Base-by-base conservation (phyloP, 2,329 filamentous ascomycete genomes). In the Ophiocordyceps robertsii region DNA sequence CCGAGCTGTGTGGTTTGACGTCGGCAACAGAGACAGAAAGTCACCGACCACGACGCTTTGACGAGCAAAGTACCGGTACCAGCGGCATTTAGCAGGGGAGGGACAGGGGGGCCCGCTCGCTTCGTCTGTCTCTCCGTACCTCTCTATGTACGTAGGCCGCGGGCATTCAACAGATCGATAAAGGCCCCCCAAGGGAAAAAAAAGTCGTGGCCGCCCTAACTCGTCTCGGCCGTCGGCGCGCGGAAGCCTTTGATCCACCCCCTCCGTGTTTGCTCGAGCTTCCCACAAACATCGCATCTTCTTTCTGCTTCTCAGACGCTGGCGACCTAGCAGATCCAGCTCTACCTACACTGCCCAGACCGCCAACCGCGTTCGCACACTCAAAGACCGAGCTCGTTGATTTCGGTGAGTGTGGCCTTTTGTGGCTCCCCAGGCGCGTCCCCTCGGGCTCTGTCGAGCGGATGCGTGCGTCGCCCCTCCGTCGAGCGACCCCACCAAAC, bases 81-180 rank as follows among this genome's bases (percentile, higher is more conserved):
- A 32, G 37, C 43, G 44, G 43, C 44, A 41, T 21, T 41, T 39
- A 30, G 32, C 29, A 40, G 38, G 39, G 39, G 39, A 38, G 40
- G 19, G 43, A 46, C 46, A 38, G 29, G 44, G 46, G 38, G 46
- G 38, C 37, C 31, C 19, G 37, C 42, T 42, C 41, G 30, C 40
- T 43, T 40, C 43, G 39, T 39, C 16, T 14, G 17, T 16, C 14
- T 16, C n/a, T 16, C 17, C 14, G 33, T n/a, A 33, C 37, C 27
- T 37, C 33, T 35, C n/a, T n/a, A 14, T 4, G 16, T 8, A 29
- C 45, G 12, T 14, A 35, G 33, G 7, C 14, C 33, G n/a, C 33
- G 10, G 33, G 33, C 27, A 47, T 49, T 49, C 47, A 49, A 49
- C 47, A 48, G 43, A 39, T 44, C 42, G 38, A 40, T 39, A 35